Conservation (phyloP, 2,329 filamentous ascomycete species). For the Elsinoe ampelina region DNA sequence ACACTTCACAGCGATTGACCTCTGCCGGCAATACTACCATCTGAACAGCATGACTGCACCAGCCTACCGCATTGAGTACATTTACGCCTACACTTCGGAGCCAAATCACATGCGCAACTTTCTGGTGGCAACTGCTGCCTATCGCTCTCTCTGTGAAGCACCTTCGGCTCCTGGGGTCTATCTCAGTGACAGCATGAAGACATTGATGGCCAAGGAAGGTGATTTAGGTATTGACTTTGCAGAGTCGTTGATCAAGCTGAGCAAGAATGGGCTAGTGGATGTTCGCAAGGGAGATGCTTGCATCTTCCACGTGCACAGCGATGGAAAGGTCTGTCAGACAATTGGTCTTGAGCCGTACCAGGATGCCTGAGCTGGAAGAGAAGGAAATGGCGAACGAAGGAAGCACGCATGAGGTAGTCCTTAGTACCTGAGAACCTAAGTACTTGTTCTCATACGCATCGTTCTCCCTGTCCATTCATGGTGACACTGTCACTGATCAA, state of each 20-base stretch:
- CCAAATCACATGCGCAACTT: slow-evolving; percentile 27
- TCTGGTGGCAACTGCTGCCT: slow-evolving; percentile 26
- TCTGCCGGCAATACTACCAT: slow-evolving; percentile 26
- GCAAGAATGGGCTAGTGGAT: slow-evolving; percentile 23
- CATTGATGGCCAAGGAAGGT: slow-evolving; percentile 20
- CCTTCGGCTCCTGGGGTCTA: slow-evolving; percentile 15
- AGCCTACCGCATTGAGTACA: slow-evolving; percentile 29
- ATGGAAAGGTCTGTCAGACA: slow-evolving; percentile 15
- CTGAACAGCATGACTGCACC: slow-evolving; percentile 26
- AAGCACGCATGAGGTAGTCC: background rate
- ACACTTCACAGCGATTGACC: slow-evolving; percentile 24
- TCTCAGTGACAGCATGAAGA: slow-evolving; percentile 22
- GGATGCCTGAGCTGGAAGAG: background rate
- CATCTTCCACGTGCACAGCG: slow-evolving; percentile 24
- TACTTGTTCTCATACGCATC: background rate
- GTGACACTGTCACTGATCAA: background rate
- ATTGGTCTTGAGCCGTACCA: slow-evolving; percentile 16
- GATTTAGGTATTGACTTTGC: slow-evolving; percentile 25
- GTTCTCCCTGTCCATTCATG: background rate
- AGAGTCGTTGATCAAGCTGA: slow-evolving; percentile 21
- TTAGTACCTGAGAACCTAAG: background rate
- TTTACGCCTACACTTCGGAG: slow-evolving; percentile 23
- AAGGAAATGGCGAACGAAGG: background rate
- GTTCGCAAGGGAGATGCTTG: slow-evolving; percentile 24
- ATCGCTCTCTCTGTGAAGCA: slow-evolving; percentile 22